Conservation (phyloP, 2,329 filamentous ascomycete genomes). For the Sclerotinia subarctica region DNA sequence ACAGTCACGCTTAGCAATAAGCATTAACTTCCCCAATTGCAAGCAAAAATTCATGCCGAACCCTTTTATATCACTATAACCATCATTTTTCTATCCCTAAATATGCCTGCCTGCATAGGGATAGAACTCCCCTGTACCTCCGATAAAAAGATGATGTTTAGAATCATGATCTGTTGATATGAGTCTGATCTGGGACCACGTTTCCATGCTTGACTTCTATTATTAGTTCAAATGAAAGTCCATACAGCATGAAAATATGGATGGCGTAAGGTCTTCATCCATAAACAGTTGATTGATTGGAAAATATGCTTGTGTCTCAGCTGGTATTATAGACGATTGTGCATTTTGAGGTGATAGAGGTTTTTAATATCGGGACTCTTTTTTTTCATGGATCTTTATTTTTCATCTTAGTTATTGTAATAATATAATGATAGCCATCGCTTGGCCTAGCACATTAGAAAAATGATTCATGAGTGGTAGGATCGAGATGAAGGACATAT, state of each 20-base stretch:
- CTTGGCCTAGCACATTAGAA: too few relatives aligned
- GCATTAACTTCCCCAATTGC: neutral
- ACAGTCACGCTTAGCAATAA: neutral
- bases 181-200: neutral
- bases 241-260: too few relatives aligned
- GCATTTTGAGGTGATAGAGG: too few relatives aligned
- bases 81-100: too few relatives aligned
- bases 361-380: neutral
- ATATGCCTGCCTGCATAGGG: neutral
- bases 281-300: too few relatives aligned
- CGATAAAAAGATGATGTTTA: neutral
- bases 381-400: accelerated
- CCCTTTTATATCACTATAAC: too few relatives aligned
- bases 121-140: neutral
- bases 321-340: neutral
- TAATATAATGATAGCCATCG: neutral
- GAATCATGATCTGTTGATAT: neutral
- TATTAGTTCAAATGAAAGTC: too few relatives aligned
- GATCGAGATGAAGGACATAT: neutral
- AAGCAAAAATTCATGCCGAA: neutral
- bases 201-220: neutral
- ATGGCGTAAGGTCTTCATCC: neutral
- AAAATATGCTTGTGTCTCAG: neutral
- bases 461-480: neutral
- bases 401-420: neutral